Conservation (phyloP, 768 basidiomycete species). For the Hypholoma fasciculare region DNA sequence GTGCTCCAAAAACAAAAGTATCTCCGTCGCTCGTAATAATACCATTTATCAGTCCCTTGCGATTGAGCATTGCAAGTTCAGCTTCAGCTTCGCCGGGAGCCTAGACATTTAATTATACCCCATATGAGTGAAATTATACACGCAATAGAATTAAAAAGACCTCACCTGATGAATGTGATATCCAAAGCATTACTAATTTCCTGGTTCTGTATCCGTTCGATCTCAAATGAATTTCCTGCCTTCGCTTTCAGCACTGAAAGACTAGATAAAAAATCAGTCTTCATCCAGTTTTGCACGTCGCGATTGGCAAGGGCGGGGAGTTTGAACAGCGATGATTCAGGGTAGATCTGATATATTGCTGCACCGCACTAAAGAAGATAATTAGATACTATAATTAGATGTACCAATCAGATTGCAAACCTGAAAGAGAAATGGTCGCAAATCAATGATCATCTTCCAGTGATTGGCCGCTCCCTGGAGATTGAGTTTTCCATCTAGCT, state of each 20-base stretch:
- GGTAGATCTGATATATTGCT: conserved; percentile 21
- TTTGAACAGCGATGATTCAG: conserved; percentile 23
- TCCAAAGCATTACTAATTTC: conserved; percentile 11
- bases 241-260: conserved; percentile 19
- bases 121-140: too few relatives aligned
- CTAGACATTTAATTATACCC: too few relatives aligned
- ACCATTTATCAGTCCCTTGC: conserved; percentile 6
- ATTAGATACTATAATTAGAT: conserved; percentile 18
- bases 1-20: conserved; percentile 16
- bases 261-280: conserved; percentile 15
- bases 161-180: conserved; percentile 8
- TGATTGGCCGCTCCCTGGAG: conserved; percentile 22
- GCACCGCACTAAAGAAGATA: conserved; percentile 20
- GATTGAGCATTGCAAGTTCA: conserved; percentile 9
- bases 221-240: conserved; percentile 16
- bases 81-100: conserved; percentile 22
- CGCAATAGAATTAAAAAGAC: too few relatives aligned
- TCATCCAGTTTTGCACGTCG: conserved; percentile 28
- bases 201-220: conserved; percentile 20
- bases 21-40: conserved; percentile 20
- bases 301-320: conserved; percentile 25
- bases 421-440: conserved; percentile 22
- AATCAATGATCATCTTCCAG: conserved; percentile 23
- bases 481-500: conserved; percentile 18
- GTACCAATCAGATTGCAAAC: conserved; percentile 6